Evolutionary conservation across 1,284 basidiomycete genomes (phyloP).

Genomic region (Tilletia horrida): DNA sequence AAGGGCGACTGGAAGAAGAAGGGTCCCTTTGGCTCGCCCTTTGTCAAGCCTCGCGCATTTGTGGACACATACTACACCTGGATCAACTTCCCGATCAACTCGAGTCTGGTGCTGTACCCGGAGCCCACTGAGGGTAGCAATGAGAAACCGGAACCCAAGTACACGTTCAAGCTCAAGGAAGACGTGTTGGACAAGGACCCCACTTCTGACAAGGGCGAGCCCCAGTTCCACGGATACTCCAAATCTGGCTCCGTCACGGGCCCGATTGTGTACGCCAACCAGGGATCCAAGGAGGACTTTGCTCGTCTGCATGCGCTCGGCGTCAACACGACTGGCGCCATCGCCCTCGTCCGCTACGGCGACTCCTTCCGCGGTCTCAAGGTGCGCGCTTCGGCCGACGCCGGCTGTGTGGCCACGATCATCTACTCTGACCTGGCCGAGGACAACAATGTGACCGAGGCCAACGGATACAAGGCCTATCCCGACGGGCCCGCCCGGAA

Average conservation of each 20-base stretch:
- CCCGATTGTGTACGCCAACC: conserved; percentile 74
- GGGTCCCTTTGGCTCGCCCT: neutral
- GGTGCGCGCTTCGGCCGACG: conserved; percentile 76
- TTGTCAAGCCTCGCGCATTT: conserved; percentile 37
- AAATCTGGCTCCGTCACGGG: conserved; percentile 58
- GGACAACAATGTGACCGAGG: conserved; percentile 75
- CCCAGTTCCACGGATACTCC: conserved; percentile 57
- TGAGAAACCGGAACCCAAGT: conserved; percentile 62
- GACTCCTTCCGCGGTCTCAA: conserved; percentile 75
- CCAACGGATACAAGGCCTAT: conserved; percentile 63
- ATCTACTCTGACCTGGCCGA: conserved; percentile 88
- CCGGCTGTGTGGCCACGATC: conserved; percentile 63
- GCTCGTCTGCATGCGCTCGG: conserved; percentile 60
- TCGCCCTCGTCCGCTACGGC: conserved; percentile 82
- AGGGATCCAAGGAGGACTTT: conserved; percentile 75
- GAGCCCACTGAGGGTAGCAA: conserved; percentile 31
- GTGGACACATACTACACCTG: conserved; percentile 51
- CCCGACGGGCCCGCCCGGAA: conserved; percentile 84
- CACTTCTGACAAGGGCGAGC: conserved; percentile 56
- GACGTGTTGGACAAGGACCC: conserved; percentile 58
- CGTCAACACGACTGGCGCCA: conserved; percentile 71
- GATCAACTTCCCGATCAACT: conserved; percentile 48
- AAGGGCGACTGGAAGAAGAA: conserved; percentile 20
- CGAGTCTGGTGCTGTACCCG: conserved; percentile 38
- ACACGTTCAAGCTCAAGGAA: conserved; percentile 61